Evolutionary conservation across 495 filamentous ascomycete species (phyloP), one percentile per base, ranked within the genome.

Genomic region (Sporormia fimetaria): DNA sequence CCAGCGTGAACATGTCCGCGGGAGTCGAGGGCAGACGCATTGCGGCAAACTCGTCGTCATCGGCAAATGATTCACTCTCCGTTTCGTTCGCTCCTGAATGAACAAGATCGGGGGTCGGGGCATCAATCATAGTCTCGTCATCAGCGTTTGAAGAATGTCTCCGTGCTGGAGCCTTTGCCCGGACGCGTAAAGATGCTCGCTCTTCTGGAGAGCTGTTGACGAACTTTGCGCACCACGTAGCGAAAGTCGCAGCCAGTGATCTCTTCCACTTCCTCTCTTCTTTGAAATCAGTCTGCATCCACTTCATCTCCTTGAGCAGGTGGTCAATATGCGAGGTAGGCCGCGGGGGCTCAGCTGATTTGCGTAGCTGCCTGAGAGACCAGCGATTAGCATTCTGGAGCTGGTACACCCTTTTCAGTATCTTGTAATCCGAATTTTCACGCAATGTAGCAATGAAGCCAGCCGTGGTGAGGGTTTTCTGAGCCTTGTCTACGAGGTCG

Each of bases 211-310:
- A 67, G 31, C 76, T 71, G 32, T 71, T 67, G 25, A 84, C 70
- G 70, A 80, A 95, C 51, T 86, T 78, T 1, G 81, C 80, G 61
- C 87, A 95, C 56, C 76, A 77, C 41, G 78, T 65, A 3, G 86
- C 87, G 29, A 87, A 67, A 36, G 77, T 79, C 37, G 74, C 75
- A 2, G 87, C 86, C 27, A 80, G 72, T 33, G 82, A 75, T 44
- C 78, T 75, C 59, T 95, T 95, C 85, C 84, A 94, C 57, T 92
- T 93, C 20, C 83, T 65, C 59, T 98, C 90, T 62, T 94, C 83
- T 21, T 81, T 70, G 53, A 96, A 96, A 64, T 98, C 90, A 2
- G 84, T 94, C 25, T 84, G 74, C 77, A 98, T 84, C 92, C 90
- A 95, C 60, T 85, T 93, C 74, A 87, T 82, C 62, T 98, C 84